phyloP scores from a whole-genome alignment of 2,329 filamentous ascomycete species.

The Fusarium pseudograminearum region DNA sequence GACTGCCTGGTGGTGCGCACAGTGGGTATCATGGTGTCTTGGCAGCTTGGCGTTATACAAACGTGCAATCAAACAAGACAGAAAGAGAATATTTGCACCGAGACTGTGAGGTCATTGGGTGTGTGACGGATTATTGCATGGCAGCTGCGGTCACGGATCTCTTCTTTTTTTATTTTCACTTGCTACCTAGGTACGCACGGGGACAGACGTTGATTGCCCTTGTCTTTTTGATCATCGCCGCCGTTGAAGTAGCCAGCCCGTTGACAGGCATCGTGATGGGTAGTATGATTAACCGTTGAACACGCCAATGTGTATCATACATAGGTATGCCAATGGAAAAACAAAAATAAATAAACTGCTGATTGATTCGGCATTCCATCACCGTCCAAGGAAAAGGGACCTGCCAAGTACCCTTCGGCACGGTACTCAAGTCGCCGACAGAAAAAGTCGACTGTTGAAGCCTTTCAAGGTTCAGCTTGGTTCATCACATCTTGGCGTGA shows the following conservation, averaged over 20 bases:
- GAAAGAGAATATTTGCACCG: conserved; percentile 29
- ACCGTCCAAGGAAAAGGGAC: conserved; percentile 11
- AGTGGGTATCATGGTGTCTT: conserved; percentile 43
- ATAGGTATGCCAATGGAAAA: too few relatives aligned
- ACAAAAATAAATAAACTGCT: neutral
- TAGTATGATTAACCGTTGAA: conserved; percentile 17
- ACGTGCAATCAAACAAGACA: conserved; percentile 17
- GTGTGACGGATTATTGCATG: conserved; percentile 34
- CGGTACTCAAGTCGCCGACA: conserved; percentile 30
- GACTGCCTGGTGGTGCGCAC: conserved; percentile 41
- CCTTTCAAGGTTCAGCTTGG: conserved; percentile 41
- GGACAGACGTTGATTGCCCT: conserved; percentile 13
- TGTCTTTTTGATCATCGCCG: conserved; percentile 10
- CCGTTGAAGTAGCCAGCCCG: neutral
- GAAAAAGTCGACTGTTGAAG: conserved; percentile 17
- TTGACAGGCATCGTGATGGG: conserved; percentile 4
- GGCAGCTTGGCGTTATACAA: conserved; percentile 38
- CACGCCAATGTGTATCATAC: neutral
- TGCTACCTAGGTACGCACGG: conserved; percentile 1
- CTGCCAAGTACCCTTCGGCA: conserved; percentile 8
- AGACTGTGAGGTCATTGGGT: conserved; percentile 44
- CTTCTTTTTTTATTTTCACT: neutral
- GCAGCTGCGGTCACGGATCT: conserved; percentile 13
- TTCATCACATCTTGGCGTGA: conserved; percentile 31
- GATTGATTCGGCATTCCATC: conserved; percentile 28